phyloP scores from a whole-genome alignment of 345 rosid genomes.

The Boechera stricta region DNA sequence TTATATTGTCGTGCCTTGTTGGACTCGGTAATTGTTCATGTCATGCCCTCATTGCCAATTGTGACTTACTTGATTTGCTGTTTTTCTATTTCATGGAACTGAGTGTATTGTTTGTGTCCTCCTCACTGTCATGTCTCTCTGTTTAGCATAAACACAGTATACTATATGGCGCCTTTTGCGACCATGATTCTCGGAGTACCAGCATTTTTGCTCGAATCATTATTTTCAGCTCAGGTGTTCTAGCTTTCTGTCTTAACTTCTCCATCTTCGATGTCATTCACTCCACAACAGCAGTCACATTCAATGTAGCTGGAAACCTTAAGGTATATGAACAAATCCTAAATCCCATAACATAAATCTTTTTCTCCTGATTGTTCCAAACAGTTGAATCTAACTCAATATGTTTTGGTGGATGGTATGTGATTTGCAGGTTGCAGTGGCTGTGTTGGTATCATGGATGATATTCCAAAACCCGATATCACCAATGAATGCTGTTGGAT shows the following conservation, averaged over 20 bases:
- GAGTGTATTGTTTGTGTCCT: not conserved
- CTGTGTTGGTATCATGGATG: conserved; percentile 83
- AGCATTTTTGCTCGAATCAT: conserved; percentile 76
- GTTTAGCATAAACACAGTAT: conserved; percentile 85
- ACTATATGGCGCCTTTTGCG: conserved; percentile 98
- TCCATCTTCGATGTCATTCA: conserved; percentile 94
- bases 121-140: conserved; percentile 12
- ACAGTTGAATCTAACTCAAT: not conserved
- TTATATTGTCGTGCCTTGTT: not conserved
- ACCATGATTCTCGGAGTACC: conserved; percentile 86
- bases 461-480: conserved; percentile 86
- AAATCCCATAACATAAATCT: not conserved
- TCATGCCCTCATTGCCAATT: not conserved
- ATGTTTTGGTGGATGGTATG: not conserved
- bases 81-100: not conserved
- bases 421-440: conserved; percentile 73
- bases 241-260: conserved; percentile 94
- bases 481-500: conserved; percentile 73
- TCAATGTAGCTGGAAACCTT: conserved; percentile 94
- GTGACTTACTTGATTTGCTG: not conserved
- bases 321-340: conserved; percentile 57
- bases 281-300: conserved; percentile 94
- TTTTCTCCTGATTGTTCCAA: not conserved
- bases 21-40: not conserved
- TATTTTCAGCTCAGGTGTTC: conserved; percentile 77